phyloP scores from a whole-genome alignment of 306 rosid genomes.

The Fragaria ananassa region DNA sequence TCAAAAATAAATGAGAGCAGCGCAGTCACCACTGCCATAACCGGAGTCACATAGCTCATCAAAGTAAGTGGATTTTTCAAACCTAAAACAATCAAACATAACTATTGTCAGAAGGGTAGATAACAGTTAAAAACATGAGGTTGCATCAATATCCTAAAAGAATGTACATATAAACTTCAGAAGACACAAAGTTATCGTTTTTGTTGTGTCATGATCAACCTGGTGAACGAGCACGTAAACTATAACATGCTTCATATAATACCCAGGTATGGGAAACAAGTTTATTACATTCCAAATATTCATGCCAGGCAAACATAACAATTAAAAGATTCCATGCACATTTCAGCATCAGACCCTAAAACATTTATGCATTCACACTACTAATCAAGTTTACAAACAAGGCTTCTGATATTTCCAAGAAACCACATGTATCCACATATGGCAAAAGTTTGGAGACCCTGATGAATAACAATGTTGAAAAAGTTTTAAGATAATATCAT shows the following conservation, averaged over 20 bases:
- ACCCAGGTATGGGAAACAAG: neutral
- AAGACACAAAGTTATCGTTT: neutral
- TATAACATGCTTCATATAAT: neutral
- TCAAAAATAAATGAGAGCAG: conserved; percentile 74
- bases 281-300: neutral
- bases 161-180: neutral
- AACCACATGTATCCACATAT: neutral
- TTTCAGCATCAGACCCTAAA: neutral
- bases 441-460: neutral
- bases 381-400: neutral
- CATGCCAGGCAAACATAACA: neutral
- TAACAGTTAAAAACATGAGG: conserved; percentile 4
- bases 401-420: neutral
- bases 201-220: neutral
- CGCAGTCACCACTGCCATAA: conserved; percentile 77
- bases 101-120: conserved; percentile 9
- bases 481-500: neutral
- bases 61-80: conserved; percentile 84
- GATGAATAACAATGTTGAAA: neutral
- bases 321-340: neutral
- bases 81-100: conserved; percentile 51
- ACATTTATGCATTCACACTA: neutral
- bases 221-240: neutral
- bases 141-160: neutral
- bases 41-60: conserved; percentile 94